Percentiles rank a stretch among this genome's conserved stretches.
phyloP scores from a whole-genome alignment of 2,329 filamentous ascomycete species.

The Bipolaris sorokiniana region DNA sequence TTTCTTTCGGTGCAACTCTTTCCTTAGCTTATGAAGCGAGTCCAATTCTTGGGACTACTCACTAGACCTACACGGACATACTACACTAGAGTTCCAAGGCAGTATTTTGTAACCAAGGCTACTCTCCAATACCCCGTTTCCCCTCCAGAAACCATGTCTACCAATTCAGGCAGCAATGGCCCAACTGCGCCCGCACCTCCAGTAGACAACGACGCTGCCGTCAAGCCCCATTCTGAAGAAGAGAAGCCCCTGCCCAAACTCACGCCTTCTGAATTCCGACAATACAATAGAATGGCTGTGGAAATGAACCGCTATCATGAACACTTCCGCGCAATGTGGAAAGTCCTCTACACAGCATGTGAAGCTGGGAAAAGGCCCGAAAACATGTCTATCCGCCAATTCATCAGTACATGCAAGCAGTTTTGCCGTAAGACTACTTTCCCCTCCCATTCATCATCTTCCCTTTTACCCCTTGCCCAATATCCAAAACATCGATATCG shows the following conservation, averaged over 20 bases:
- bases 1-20: not conserved
- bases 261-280: slow-evolving; percentile 68
- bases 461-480: not conserved
- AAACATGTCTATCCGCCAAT: slow-evolving; percentile 70
- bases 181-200: slow-evolving; percentile 8
- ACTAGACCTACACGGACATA: slow-evolving; percentile 1
- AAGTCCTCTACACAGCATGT: slow-evolving; percentile 70
- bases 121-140: not conserved
- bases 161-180: slow-evolving; percentile 2
- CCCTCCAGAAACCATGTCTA: slow-evolving; percentile 11
- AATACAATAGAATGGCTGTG: slow-evolving; percentile 75
- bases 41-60: slow-evolving; percentile 8
- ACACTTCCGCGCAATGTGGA: slow-evolving; percentile 65
- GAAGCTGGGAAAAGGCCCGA: slow-evolving; percentile 63
- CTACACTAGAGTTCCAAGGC: not conserved
- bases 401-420: slow-evolving; percentile 70
- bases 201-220: slow-evolving; percentile 4
- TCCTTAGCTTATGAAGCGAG: slow-evolving; percentile 12
- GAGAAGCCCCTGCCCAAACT: slow-evolving; percentile 64
- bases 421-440: slow-evolving; percentile 58
- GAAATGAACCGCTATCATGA: slow-evolving; percentile 71
- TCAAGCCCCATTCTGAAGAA: slow-evolving; percentile 3
- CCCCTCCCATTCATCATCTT: not conserved
- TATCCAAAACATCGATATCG: not conserved
- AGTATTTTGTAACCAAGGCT: not conserved